These are phyloP conservation scores for Encephalitozoon hellem DNA, from an alignment of 371 early-diverging fungal species.

Conservation along the genomic window DNA sequence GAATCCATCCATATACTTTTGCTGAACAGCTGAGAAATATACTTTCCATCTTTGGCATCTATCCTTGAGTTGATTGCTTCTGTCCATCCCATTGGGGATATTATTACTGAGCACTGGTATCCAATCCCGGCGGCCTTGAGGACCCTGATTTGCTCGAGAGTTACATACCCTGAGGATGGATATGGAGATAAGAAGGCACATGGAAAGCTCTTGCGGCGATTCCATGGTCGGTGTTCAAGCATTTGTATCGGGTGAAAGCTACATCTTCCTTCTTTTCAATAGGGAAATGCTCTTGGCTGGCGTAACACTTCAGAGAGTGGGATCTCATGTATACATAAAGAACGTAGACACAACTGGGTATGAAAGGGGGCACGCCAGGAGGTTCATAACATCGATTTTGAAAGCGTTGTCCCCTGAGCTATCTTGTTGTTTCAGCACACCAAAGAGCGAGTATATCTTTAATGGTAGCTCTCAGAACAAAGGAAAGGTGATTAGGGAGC, in stretches of 20 bases:
- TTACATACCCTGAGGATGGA: background rate
- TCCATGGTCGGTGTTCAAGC: background rate
- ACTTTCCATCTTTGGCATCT: background rate
- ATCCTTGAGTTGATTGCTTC: background rate
- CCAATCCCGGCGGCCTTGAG: background rate
- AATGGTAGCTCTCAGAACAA: background rate
- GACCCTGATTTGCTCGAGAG: background rate
- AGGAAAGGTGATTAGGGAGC: background rate
- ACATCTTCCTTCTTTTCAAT: background rate
- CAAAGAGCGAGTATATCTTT: background rate
- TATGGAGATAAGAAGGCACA: background rate
- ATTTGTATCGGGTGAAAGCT: background rate
- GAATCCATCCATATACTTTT: background rate
- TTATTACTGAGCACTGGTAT: background rate
- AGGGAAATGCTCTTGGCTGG: background rate
- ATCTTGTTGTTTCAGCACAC: background rate
- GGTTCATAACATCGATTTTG: background rate
- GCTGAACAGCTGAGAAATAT: background rate
- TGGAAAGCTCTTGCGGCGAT: background rate
- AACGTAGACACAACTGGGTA: background rate
- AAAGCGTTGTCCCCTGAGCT: background rate
- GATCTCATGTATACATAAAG: background rate
- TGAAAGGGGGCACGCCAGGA: background rate
- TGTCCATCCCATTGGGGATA: background rate
- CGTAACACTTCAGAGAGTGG: background rate